Base-by-base conservation (phyloP, 108 stramenopile species). In the Skeletonema menzelii region DNA sequence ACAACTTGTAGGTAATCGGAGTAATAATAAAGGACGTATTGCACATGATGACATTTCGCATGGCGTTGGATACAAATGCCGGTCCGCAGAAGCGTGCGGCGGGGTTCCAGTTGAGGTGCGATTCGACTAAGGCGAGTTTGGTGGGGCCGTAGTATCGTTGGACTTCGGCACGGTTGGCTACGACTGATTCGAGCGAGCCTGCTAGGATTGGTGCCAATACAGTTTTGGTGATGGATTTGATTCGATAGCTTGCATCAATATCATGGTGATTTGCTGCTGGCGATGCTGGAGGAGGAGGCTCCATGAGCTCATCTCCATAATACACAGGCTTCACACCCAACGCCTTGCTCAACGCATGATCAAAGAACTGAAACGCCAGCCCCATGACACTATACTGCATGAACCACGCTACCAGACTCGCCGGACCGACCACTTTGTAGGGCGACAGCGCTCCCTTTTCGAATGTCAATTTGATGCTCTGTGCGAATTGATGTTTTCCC, bases 381-480 rank as follows among this genome's bases (percentile, higher is more conserved):
- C 88, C 88, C 91, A 92, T 92, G 19, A 88, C 84, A 8, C 59
- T 61, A 63, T 92, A 92, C 59, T 87, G 87, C 60, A 92, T 80
- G 60, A 92, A 92, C 91, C 91, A 92, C 14, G 91, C 88, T 24
- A 75, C 78, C 0, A 89, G n/a, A 37, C 63, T 67, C 10, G 91
- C 85, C 2, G 85, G 85, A 12, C 88, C 88, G 32, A 92, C 87
- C 0, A 89, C 88, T 17, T 84, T 76, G 60, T 85, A 92, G n/a
- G 91, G 91, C 12, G 87, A 79, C 17, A 89, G 20, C 8, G 38
- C 15, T 26, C 88, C 88, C 17, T 83, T 82, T 31, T 73, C 26
- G 38, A 89, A 89, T 31, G 88, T 86, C 8, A 92, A 63, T 56
- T 63, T 65, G 20, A 86, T 26, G 40, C 82, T 80, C 72, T 92